phyloP scores from a whole-genome alignment of 2,329 filamentous ascomycete genomes.

The Colletotrichum falcatum region DNA sequence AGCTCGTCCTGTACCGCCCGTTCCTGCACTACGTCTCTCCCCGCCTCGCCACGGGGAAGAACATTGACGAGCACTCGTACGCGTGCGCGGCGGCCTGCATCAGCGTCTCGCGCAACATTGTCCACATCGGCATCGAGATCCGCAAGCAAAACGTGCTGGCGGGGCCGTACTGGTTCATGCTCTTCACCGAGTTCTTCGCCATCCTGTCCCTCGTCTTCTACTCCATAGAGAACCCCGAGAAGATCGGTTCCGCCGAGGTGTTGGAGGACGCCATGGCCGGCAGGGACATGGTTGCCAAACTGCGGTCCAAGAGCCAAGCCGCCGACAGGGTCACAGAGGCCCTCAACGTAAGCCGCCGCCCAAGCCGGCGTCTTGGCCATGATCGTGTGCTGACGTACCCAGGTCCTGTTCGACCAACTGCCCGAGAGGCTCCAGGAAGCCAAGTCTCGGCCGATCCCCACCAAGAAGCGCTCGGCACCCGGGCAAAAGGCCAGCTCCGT shows the following conservation, averaged over 20 bases:
- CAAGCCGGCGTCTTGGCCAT: background rate
- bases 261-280: slow-evolving; percentile 88
- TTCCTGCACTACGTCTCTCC: slow-evolving; percentile 87
- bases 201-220: slow-evolving; percentile 85
- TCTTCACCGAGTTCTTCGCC: slow-evolving; percentile 86
- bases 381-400: background rate
- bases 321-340: slow-evolving; percentile 87
- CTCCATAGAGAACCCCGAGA: slow-evolving; percentile 83
- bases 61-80: slow-evolving; percentile 81
- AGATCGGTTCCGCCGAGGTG: slow-evolving; percentile 80
- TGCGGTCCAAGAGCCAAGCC: slow-evolving; percentile 87
- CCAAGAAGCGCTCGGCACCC: slow-evolving; percentile 69
- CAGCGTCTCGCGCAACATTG: slow-evolving; percentile 76
- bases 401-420: slow-evolving; percentile 87
- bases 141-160: slow-evolving; percentile 79
- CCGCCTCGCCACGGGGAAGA: slow-evolving; percentile 64
- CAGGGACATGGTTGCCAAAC: slow-evolving; percentile 81
- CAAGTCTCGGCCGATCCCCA: slow-evolving; percentile 54
- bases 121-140: slow-evolving; percentile 84
- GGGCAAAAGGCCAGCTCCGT: slow-evolving; percentile 52
- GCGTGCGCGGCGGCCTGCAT: slow-evolving; percentile 75
- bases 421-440: slow-evolving; percentile 75
- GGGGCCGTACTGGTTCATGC: slow-evolving; percentile 87
- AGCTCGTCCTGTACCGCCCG: slow-evolving; percentile 84
- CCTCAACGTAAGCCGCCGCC: slow-evolving; percentile 71